Conservation (phyloP, 192 early-diverging fungal genomes). For the Spizellomyces punctatus region DNA sequence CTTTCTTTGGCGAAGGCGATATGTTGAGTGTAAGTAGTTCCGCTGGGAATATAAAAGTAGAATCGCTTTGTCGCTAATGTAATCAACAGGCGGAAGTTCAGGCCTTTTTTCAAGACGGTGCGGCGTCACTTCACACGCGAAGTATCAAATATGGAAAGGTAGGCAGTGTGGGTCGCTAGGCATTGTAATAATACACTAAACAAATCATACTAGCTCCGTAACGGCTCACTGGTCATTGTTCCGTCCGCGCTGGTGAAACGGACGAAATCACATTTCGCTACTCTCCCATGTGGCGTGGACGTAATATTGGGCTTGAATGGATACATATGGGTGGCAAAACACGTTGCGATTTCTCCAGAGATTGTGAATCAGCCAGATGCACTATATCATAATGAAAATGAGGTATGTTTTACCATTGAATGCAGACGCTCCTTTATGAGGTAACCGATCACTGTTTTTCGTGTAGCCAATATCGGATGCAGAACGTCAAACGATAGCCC, state of each 20-base stretch:
- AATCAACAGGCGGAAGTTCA: constrained; percentile 73
- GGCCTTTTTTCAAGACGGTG: constrained; percentile 84
- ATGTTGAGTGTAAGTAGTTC: constrained; percentile 71
- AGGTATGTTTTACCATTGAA: constrained; percentile 42
- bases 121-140: constrained; percentile 86
- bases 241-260: constrained; percentile 89
- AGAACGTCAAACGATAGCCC: constrained; percentile 83
- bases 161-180: constrained; percentile 33
- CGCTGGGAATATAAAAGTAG: no score
- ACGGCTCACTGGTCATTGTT: constrained; percentile 79
- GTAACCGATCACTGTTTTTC: background rate
- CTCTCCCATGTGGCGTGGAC: constrained; percentile 89
- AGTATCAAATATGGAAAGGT: constrained; percentile 90
- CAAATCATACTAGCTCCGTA: constrained; percentile 54
- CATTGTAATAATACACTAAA: background rate
- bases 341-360: constrained; percentile 48
- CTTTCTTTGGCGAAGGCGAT: constrained; percentile 94
- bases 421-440: background rate
- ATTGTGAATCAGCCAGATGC: constrained; percentile 66
- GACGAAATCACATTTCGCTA: constrained; percentile 92
- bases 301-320: constrained; percentile 95
- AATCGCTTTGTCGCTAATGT: no score
- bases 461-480: constrained; percentile 63
- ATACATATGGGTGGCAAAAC: constrained; percentile 93
- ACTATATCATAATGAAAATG: constrained; percentile 88